Evolutionary conservation across 1,284 basidiomycete species (phyloP).

Genomic region (Cerioporus squamosus): DNA sequence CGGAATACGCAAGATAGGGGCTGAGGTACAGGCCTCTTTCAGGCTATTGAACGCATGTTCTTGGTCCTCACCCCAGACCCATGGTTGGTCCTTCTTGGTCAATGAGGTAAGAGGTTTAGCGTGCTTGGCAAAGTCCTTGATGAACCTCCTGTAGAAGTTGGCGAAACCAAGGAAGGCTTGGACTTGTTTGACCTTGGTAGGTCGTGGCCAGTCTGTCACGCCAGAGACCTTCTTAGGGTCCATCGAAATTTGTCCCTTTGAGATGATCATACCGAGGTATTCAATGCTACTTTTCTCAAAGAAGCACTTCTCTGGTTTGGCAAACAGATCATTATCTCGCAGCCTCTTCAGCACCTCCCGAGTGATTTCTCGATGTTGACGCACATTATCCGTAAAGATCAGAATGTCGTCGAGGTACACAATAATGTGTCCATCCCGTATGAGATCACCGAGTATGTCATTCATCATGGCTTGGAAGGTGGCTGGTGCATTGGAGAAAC

Average conservation of each 20-base stretch:
- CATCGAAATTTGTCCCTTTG: constrained; percentile 3
- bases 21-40: constrained; percentile 32
- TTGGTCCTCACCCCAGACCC: not conserved
- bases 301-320: constrained; percentile 42
- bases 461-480: constrained; percentile 27
- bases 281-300: constrained; percentile 36
- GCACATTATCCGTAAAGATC: constrained; percentile 5
- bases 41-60: constrained; percentile 30
- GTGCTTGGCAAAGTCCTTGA: constrained; percentile 38
- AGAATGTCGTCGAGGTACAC: constrained; percentile 11
- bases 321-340: constrained; percentile 30
- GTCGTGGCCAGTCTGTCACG: constrained; percentile 1
- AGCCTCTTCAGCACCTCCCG: constrained; percentile 36
- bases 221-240: constrained; percentile 8
- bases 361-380: constrained; percentile 22
- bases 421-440: constrained; percentile 1
- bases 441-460: constrained; percentile 3
- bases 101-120: constrained; percentile 30
- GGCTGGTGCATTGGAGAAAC: constrained; percentile 36
- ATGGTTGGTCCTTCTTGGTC: constrained; percentile 1
- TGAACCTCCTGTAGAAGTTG: constrained; percentile 46
- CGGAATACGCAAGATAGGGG: constrained; percentile 12
- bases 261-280: constrained; percentile 8
- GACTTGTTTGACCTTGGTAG: not conserved
- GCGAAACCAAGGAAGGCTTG: constrained; percentile 23